Conservation (phyloP, 2,329 filamentous ascomycete genomes). For the Calonectria crousiana region DNA sequence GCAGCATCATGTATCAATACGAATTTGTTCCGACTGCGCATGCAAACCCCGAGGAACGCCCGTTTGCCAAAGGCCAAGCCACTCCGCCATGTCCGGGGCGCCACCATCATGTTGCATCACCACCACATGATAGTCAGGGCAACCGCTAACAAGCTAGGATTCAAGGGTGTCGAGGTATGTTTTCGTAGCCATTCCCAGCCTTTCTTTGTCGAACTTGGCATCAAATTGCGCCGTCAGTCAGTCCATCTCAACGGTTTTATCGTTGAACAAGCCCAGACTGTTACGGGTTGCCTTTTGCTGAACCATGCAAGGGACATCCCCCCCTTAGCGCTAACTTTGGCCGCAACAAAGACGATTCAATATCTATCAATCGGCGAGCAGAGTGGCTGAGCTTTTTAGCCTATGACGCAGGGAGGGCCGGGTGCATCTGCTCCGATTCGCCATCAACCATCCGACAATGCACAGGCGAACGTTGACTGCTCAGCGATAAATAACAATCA, state of each 20-base stretch:
- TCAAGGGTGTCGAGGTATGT: not conserved
- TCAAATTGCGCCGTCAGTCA: not conserved
- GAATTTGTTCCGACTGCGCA: slow-evolving; percentile 10
- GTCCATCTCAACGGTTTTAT: not conserved
- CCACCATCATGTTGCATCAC: not conserved
- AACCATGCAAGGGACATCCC: not conserved
- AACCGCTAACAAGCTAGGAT: not conserved
- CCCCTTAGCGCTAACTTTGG: not conserved
- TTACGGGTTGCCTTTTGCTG: not conserved
- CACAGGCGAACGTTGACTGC: not conserved
- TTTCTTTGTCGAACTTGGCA: not conserved
- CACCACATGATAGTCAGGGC: not conserved
- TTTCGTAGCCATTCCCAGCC: not conserved
- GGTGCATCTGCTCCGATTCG: not conserved
- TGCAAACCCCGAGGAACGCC: not conserved
- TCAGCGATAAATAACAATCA: not conserved
- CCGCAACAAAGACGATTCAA: not conserved
- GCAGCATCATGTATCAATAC: slow-evolving; percentile 4
- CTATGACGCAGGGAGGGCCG: not conserved
- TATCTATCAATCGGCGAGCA: not conserved
- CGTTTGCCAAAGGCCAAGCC: not conserved
- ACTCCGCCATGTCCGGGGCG: not conserved
- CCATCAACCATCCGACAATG: not conserved
- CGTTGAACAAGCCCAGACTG: not conserved
- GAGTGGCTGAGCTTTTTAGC: not conserved